These are phyloP conservation scores for Begonia fuchsioides DNA, from an alignment of 306 rosid genomes.

Conservation along the genomic window DNA sequence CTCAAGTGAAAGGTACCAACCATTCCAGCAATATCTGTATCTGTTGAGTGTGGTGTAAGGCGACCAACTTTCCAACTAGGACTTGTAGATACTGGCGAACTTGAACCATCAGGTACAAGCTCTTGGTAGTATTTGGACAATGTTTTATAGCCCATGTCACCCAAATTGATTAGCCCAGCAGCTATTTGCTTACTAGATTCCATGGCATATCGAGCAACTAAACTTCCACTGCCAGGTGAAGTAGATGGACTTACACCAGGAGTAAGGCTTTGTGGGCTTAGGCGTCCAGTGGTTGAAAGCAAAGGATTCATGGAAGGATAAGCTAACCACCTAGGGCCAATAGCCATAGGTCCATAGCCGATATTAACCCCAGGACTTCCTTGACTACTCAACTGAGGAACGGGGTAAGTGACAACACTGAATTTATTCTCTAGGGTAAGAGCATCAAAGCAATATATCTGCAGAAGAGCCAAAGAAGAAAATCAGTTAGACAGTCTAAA, in stretches of 20 bases:
- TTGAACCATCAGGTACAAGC: constrained; percentile 64
- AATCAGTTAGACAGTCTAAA: constrained; percentile 3
- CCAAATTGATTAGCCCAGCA: constrained; percentile 43
- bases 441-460: constrained; percentile 86
- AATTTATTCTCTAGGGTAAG: constrained; percentile 61
- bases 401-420: constrained; percentile 76
- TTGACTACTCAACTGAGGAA: constrained; percentile 63
- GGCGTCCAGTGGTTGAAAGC: constrained; percentile 40
- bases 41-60: constrained; percentile 31
- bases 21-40: constrained; percentile 65
- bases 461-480: constrained; percentile 24
- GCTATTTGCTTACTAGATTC: constrained; percentile 80
- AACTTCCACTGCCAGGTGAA: constrained; percentile 52
- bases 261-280: constrained; percentile 60
- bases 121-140: constrained; percentile 57
- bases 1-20: constrained; percentile 30
- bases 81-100: constrained; percentile 49
- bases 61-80: constrained; percentile 59
- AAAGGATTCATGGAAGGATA: constrained; percentile 62
- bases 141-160: constrained; percentile 34
- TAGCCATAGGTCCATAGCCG: constrained; percentile 90
- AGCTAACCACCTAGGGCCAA: constrained; percentile 96
- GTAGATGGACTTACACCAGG: constrained; percentile 64
- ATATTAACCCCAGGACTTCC: constrained; percentile 60
- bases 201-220: constrained; percentile 79